Evolutionary conservation across 1,284 basidiomycete genomes (phyloP).

Genomic region (Trichosporon sp.): DNA sequence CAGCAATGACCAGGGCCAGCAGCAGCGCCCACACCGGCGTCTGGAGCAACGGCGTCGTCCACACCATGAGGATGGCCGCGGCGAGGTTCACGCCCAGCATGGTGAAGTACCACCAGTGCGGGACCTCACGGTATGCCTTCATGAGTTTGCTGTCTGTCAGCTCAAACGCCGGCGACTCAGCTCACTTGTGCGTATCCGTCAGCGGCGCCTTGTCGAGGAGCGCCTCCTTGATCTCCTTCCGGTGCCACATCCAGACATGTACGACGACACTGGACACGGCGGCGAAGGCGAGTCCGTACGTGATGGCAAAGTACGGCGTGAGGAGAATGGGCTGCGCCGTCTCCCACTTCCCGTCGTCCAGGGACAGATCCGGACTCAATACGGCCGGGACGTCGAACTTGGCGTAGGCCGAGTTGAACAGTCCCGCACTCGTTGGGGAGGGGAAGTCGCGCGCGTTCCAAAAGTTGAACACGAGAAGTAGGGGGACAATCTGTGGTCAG

Average conservation of each 20-base stretch:
- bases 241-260: slow-evolving; percentile 61
- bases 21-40: slow-evolving; percentile 60
- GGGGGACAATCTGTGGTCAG: slow-evolving; percentile 51
- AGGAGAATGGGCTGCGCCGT: slow-evolving; percentile 56
- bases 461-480: slow-evolving; percentile 58
- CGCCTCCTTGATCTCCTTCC: slow-evolving; percentile 58
- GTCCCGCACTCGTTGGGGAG: slow-evolving; percentile 47
- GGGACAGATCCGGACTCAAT: slow-evolving; percentile 55
- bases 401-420: slow-evolving; percentile 51
- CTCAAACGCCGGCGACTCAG: too few species aligned
- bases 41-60: slow-evolving; percentile 57
- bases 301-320: slow-evolving; percentile 59
- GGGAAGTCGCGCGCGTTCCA: slow-evolving; percentile 58
- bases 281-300: slow-evolving; percentile 59
- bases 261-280: slow-evolving; percentile 59
- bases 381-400: slow-evolving; percentile 57
- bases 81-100: slow-evolving; percentile 50
- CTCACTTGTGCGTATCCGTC: slow-evolving; percentile 56
- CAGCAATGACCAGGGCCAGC: slow-evolving; percentile 58
- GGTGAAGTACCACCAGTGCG: slow-evolving; percentile 53
- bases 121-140: slow-evolving; percentile 51
- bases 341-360: slow-evolving; percentile 57
- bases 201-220: slow-evolving; percentile 48
- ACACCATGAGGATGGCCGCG: slow-evolving; percentile 57
- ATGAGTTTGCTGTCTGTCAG: slow-evolving; percentile 49